Evolutionary conservation across 163 green algal species (phyloP), one percentile per base, ranked within the genome.

Genomic region (Scenedesmus sp.): DNA sequence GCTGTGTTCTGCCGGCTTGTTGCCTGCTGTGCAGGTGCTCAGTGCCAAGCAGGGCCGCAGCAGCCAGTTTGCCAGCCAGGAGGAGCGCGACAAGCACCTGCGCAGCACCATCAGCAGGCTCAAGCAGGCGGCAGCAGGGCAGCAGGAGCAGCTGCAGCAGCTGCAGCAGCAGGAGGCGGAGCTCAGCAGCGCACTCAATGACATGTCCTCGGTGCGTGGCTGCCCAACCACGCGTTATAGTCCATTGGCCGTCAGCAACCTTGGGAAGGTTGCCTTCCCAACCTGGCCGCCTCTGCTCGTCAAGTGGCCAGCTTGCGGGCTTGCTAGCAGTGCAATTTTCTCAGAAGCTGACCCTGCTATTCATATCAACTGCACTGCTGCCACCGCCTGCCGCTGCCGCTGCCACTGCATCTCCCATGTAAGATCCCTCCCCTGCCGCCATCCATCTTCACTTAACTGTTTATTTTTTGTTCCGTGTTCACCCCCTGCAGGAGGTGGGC

Each of bases 41-140:
- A 81, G 34, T 20, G 76, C 87, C 70, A 99, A 99, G 96, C 95
- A 98, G 92, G 98, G 97, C 13, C 94, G 95, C 2, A 93, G 82
- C 60, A 92, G 76, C 5, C 93, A 96, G 92, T 99, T 98, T 88
- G 9, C 66, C 2, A 96, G 88, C 55, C 93, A 94, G 92, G 84
- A 89, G 59, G 98, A 99, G 92, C 94, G 97, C 1, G 97, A 99
- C 90, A 92, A 94, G 12, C 82, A 89, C 84, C 89, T 92, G 54
- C 87, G 66, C 12, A 18, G 70, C 20, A 62, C 87, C 74, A 82
- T 91, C 7, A 67, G 16, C 8, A 66, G 13, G n/a, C 66, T 93
- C 2, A 26, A 93, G 59, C 60, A 81, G 15, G 77, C 84, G 18
- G 62, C 82, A 26, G 34, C 59, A 23, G 91, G 94, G 74, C 88